Conservation (phyloP, 1,139 yeast genomes). For the Debaryomyces psychrophilus region DNA sequence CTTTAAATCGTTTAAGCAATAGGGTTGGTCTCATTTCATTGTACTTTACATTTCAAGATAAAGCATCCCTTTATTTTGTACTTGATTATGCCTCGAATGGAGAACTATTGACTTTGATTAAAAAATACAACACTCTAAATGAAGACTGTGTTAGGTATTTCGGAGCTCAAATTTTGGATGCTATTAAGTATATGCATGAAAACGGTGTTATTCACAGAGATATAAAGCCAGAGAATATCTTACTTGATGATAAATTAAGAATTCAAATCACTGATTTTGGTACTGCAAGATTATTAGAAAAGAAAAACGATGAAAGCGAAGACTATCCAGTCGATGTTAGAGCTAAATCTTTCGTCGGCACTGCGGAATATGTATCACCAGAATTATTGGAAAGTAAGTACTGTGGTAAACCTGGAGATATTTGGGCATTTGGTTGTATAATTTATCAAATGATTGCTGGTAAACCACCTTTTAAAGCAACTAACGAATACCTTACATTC, state of each 20-base stretch:
- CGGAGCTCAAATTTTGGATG: constrained; percentile 64
- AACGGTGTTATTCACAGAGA: constrained; percentile 82
- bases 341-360: constrained; percentile 79
- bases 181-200: constrained; percentile 69
- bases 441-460: constrained; percentile 77
- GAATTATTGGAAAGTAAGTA: constrained; percentile 69
- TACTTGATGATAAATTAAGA: constrained; percentile 64
- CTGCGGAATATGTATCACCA: constrained; percentile 83
- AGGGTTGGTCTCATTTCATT: constrained; percentile 76
- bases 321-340: constrained; percentile 51
- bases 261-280: constrained; percentile 82
- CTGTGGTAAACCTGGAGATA: constrained; percentile 74
- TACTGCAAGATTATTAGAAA: constrained; percentile 66
- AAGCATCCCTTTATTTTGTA: constrained; percentile 83
- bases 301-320: constrained; percentile 42
- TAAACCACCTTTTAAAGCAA: constrained; percentile 78
- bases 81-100: constrained; percentile 94
- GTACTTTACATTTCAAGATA: constrained; percentile 93
- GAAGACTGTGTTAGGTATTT: constrained; percentile 78
- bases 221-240: constrained; percentile 75
- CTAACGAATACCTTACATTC: constrained; percentile 73
- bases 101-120: constrained; percentile 78
- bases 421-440: constrained; percentile 85
- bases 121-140: constrained; percentile 74
- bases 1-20: constrained; percentile 80